Evolutionary conservation across 2,329 filamentous ascomycete genomes (phyloP).

Genomic region (Hypoxylon sp.): DNA sequence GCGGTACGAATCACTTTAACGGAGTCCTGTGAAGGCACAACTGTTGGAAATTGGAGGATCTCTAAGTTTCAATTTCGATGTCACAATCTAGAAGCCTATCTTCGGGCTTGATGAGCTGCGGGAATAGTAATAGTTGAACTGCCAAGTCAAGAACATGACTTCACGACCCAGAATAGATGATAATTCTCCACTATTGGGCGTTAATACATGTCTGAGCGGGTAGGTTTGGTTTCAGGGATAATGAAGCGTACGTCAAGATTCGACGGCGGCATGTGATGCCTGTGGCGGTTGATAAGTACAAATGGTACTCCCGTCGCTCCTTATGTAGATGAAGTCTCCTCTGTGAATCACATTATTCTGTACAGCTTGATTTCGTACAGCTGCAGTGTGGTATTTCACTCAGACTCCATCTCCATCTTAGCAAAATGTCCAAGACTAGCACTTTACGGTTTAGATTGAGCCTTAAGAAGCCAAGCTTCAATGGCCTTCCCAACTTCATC

Average conservation of each 20-base stretch:
- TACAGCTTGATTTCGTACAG: conserved; percentile 12
- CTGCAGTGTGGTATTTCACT: conserved; percentile 9
- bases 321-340: neutral
- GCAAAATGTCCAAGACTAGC: conserved; percentile 18
- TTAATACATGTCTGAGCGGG: conserved; percentile 10
- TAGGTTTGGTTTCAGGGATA: conserved; percentile 9
- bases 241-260: conserved; percentile 6
- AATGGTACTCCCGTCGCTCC: conserved; percentile 3
- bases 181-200: conserved; percentile 19
- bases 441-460: conserved; percentile 15
- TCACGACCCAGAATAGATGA: conserved; percentile 13
- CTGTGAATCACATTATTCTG: conserved; percentile 4
- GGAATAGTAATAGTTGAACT: conserved; percentile 4
- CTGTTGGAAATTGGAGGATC: neutral
- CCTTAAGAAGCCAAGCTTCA: conserved; percentile 16
- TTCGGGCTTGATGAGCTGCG: conserved; percentile 1
- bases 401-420: neutral
- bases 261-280: neutral
- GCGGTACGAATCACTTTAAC: neutral
- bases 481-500: conserved; percentile 10
- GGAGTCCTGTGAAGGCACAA: neutral
- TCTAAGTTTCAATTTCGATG: conserved; percentile 6
- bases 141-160: conserved; percentile 9
- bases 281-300: conserved; percentile 11
- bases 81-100: conserved; percentile 6